A percentile compares a stretch with the other conserved stretches of the same genome.
phyloP scores from a whole-genome alignment of 1,284 basidiomycete genomes.

The Heterobasidion annosum region DNA sequence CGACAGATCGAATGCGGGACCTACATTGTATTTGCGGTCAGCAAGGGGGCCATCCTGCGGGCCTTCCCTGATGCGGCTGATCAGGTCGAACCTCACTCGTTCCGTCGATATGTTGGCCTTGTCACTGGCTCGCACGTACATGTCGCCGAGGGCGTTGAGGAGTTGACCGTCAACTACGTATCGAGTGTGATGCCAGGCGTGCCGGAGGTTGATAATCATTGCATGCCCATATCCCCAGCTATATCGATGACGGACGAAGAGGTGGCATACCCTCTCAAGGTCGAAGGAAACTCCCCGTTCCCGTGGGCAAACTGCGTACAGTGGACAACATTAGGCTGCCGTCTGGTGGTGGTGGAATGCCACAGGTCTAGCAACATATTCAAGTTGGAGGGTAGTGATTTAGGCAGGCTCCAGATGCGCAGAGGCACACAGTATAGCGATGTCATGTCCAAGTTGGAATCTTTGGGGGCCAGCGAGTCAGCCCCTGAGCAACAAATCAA shows the following conservation, averaged over 20 bases:
- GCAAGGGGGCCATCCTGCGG: slow-evolving; percentile 6
- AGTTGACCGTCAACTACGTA: not conserved
- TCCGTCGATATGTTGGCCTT: slow-evolving; percentile 15
- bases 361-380: too few species aligned
- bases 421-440: too few species aligned
- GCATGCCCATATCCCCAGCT: not conserved
- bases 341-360: too few species aligned
- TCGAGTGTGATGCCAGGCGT: not conserved
- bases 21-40: slow-evolving; percentile 15
- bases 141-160: not conserved
- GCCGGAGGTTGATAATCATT: not conserved
- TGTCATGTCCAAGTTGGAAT: too few species aligned
- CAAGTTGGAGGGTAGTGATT: too few species aligned
- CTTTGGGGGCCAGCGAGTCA: too few species aligned
- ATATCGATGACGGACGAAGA: not conserved
- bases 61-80: slow-evolving; percentile 3
- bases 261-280: too few species aligned
- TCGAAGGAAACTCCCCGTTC: too few species aligned
- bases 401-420: too few species aligned
- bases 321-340: too few species aligned
- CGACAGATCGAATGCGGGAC: slow-evolving; percentile 10
- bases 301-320: too few species aligned
- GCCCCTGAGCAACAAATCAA: not conserved
- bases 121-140: slow-evolving; percentile 12
- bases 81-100: slow-evolving; percentile 6